Base-by-base conservation (phyloP, 306 rosid genomes). In the Vicia villosa region DNA sequence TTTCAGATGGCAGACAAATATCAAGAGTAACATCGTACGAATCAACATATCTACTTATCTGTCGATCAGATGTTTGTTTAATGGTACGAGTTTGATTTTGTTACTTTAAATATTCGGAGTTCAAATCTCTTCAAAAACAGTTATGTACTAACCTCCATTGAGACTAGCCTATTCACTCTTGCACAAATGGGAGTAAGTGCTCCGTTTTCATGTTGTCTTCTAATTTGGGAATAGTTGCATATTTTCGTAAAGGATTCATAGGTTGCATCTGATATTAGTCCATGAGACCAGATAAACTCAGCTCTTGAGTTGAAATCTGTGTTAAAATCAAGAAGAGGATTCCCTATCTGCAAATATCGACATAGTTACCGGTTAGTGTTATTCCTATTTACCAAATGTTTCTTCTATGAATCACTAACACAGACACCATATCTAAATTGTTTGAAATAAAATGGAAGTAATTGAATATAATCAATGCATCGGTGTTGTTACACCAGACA, bases 201-300 rank as follows among this genome's bases (percentile, higher is more conserved):
- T 16, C 86, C 85, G 51, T 6, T 55, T 7, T 26, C 16, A 24
- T 20, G 2, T 47, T 85, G 86, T 73, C 93, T 85, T 51, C 74
- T 67, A 7, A 83, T 81, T 68, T 83, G 78, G 1, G 96, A 87
- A 71, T 10, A 80, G 30, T 82, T 89, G 38, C 96, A 87, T 28
- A 80, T 69, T 20, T 59, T 74, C 2, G 78, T 87, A 73, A 79
- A 26, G 15, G 52, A 2, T 46, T 85, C 63, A 12, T 65, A 82
- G 8, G 87, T 82, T 36, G 89, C 77, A 59, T 89, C 91, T 1
- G 88, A 89, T 59, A 87, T 83, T 20, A 89, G 40, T 34, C 91
- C 96, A 21, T 89, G 96, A 3, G 93, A 85, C 91, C 91, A 89
- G 4, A 32, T 57, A 81, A 52, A 87, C 68, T 80, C 86, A 1